Conservation (phyloP, 352 stramenopile genomes). For the Halophytophthora polymorphica region DNA sequence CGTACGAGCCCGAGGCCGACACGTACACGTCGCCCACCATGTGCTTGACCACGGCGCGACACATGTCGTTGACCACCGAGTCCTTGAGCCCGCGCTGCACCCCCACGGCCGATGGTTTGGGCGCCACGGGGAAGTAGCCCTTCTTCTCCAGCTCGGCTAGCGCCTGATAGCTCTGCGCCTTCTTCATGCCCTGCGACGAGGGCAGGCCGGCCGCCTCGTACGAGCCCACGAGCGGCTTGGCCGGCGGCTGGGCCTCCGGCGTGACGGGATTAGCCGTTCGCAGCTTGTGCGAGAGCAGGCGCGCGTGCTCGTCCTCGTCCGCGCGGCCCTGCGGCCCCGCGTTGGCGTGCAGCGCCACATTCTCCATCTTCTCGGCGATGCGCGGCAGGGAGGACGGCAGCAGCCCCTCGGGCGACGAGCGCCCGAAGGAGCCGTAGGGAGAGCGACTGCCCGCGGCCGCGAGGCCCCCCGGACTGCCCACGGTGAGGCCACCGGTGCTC, state of each 20-base stretch:
- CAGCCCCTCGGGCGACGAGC: slow-evolving; percentile 31
- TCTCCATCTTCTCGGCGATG: slow-evolving; percentile 69
- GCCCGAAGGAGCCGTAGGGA: slow-evolving; percentile 51
- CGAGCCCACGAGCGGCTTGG: slow-evolving; percentile 52
- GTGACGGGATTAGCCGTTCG: slow-evolving; percentile 22
- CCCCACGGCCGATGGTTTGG: slow-evolving; percentile 73
- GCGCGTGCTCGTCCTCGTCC: slow-evolving; percentile 54
- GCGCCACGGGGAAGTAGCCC: slow-evolving; percentile 73
- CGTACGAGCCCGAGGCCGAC: slow-evolving; percentile 57
- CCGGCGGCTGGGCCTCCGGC: slow-evolving; percentile 4
- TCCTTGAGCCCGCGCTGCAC: slow-evolving; percentile 81
- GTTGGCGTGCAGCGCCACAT: slow-evolving; percentile 53
- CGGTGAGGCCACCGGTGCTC: slow-evolving; percentile 35
- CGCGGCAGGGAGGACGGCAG: slow-evolving; percentile 56
- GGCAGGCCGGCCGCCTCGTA: slow-evolving; percentile 33
- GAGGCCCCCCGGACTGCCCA: slow-evolving; percentile 22
- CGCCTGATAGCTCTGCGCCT: slow-evolving; percentile 72
- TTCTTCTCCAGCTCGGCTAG: slow-evolving; percentile 84
- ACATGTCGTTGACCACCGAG: slow-evolving; percentile 89
- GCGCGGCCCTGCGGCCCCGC: slow-evolving; percentile 15
- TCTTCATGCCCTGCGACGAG: slow-evolving; percentile 60
- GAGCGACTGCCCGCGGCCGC: slow-evolving; percentile 55
- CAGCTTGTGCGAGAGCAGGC: slow-evolving; percentile 65
- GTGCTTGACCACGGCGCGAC: slow-evolving; percentile 82
- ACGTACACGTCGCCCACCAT: slow-evolving; percentile 88